A percentile compares a stretch with the other conserved stretches of the same genome.
Evolutionary conservation across 225 moss, liverwort and hornwort species (phyloP).

Genomic region (Takakia lepidozioides): DNA sequence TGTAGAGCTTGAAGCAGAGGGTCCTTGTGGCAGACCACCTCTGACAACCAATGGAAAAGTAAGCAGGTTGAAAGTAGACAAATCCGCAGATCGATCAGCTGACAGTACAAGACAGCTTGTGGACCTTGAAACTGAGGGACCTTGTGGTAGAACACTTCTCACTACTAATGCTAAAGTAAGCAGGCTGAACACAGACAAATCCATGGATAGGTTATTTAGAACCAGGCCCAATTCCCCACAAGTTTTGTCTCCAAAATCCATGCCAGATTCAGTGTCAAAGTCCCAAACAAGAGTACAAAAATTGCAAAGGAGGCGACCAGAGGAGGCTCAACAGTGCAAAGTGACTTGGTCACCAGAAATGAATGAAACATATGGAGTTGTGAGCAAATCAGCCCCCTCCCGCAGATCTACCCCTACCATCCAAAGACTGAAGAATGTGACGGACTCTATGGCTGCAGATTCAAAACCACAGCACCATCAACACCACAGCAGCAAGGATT

Average conservation of each 20-base stretch:
- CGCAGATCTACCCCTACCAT: slow-evolving; percentile 13
- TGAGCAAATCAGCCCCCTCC: slow-evolving; percentile 6
- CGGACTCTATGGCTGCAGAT: slow-evolving; percentile 8
- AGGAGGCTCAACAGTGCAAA: slow-evolving; percentile 16
- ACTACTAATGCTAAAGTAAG: no score
- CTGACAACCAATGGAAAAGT: slow-evolving; percentile 14
- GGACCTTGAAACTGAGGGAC: no score
- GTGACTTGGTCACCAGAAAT: slow-evolving; percentile 9
- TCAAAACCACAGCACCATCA: slow-evolving; percentile 12
- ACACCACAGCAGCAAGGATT: slow-evolving; percentile 13
- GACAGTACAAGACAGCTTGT: no score
- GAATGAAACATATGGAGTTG: slow-evolving; percentile 20
- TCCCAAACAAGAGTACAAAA: slow-evolving; percentile 21
- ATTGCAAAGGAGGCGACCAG: slow-evolving; percentile 14
- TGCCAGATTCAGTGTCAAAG: slow-evolving; percentile 24
- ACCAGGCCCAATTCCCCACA: not conserved
- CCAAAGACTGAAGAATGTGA: slow-evolving; percentile 22
- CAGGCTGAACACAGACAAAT: not conserved
- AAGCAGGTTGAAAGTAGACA: not conserved
- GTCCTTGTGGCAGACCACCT: slow-evolving; percentile 8
- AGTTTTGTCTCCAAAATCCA: slow-evolving; percentile 7
- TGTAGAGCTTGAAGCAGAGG: slow-evolving; percentile 40
- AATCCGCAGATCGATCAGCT: not conserved
- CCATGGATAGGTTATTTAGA: not conserved
- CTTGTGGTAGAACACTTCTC: no score